Evolutionary conservation across 1,139 yeast species (phyloP).

Genomic region (Pichia sp.): DNA sequence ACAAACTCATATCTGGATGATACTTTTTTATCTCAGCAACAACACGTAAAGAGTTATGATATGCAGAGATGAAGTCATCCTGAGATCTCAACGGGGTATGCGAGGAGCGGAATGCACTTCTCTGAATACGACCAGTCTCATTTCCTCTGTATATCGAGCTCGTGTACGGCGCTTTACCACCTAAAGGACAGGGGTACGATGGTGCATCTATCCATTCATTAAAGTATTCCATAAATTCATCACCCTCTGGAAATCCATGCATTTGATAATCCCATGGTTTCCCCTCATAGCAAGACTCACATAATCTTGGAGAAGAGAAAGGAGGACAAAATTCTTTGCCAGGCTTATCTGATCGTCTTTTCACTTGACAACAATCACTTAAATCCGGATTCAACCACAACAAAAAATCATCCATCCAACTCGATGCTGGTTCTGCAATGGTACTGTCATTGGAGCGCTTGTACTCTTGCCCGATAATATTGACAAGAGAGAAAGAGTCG

Average conservation of each 20-base stretch:
- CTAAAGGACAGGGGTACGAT: conserved; percentile 90
- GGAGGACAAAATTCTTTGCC: conserved; percentile 51
- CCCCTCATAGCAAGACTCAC: conserved; percentile 61
- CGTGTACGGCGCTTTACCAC: conserved; percentile 91
- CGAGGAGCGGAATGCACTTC: conserved; percentile 73
- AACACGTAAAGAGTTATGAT: conserved; percentile 65
- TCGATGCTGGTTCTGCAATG: conserved; percentile 74
- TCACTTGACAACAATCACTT: conserved; percentile 77
- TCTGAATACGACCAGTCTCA: conserved; percentile 31
- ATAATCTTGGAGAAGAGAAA: conserved; percentile 59
- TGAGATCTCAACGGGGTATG: conserved; percentile 81
- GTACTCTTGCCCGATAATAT: conserved; percentile 82
- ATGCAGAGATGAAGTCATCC: conserved; percentile 74
- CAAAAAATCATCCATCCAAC: conserved; percentile 90
- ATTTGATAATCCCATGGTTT: conserved; percentile 64
- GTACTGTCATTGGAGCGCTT: conserved; percentile 58
- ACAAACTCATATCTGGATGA: conserved; percentile 46
- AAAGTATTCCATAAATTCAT: conserved; percentile 61
- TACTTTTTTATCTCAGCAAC: conserved; percentile 46
- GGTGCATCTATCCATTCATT: conserved; percentile 74
- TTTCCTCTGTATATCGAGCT: conserved; percentile 40
- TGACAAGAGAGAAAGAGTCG: conserved; percentile 67
- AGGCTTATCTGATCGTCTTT: conserved; percentile 28
- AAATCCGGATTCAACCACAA: conserved; percentile 81
- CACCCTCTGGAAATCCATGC: conserved; percentile 77